A percentile compares a stretch with the other conserved stretches of the same genome.
phyloP scores from a whole-genome alignment of 345 rosid species.

The Boechera divaricarpa region DNA sequence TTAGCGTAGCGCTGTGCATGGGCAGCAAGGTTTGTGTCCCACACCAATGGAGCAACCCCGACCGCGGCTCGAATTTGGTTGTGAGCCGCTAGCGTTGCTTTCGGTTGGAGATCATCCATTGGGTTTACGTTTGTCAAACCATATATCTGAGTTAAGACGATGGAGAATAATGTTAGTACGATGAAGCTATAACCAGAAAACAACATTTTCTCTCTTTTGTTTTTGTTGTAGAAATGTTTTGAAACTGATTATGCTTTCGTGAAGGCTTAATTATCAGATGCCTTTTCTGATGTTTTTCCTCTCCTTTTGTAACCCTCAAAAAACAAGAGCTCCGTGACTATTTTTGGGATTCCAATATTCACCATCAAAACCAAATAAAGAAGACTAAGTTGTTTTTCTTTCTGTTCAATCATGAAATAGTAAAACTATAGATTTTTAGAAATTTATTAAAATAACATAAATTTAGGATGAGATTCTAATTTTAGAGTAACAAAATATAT shows the following conservation, averaged over 20 bases:
- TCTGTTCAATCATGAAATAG: background rate
- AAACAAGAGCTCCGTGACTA: slow-evolving; percentile 32
- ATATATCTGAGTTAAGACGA: slow-evolving; percentile 4
- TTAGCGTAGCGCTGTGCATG: slow-evolving; percentile 48
- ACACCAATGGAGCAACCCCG: slow-evolving; percentile 47
- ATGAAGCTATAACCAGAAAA: slow-evolving; percentile 21
- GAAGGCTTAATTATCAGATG: background rate
- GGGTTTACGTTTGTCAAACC: background rate
- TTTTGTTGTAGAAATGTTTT: background rate
- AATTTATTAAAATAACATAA: slow-evolving; percentile 7
- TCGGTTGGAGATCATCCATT: slow-evolving; percentile 41
- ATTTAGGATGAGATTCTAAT: slow-evolving; percentile 18
- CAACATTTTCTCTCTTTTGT: slow-evolving; percentile 23
- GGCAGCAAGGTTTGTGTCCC: slow-evolving; percentile 48
- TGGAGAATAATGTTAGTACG: background rate
- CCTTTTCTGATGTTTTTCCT: background rate
- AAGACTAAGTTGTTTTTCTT: background rate
- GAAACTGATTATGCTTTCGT: background rate
- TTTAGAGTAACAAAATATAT: background rate
- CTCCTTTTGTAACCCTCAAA: slow-evolving; percentile 29
- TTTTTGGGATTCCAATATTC: slow-evolving; percentile 15
- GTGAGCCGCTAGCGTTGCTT: slow-evolving; percentile 45
- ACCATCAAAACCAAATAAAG: slow-evolving; percentile 11
- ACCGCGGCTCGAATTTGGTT: slow-evolving; percentile 49
- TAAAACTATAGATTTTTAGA: slow-evolving; percentile 7